A percentile compares a stretch with the other conserved stretches of the same genome.
These are phyloP conservation scores for Leishmania arabica DNA, from an alignment of 208 protist species.

Conservation along the genomic window DNA sequence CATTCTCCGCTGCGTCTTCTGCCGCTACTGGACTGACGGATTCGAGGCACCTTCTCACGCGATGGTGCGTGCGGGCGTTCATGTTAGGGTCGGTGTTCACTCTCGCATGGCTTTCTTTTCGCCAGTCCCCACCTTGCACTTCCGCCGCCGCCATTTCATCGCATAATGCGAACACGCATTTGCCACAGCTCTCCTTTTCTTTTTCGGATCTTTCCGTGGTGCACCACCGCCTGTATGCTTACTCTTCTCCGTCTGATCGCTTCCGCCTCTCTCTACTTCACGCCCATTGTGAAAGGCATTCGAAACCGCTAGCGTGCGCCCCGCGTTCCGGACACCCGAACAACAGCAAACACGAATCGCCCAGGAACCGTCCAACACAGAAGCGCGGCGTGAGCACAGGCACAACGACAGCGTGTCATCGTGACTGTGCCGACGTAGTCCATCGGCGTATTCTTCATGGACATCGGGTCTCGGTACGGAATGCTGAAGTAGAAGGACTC, in stretches of 20 bases:
- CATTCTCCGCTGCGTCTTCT: neutral
- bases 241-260: neutral
- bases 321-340: neutral
- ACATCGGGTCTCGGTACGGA: slow-evolving; percentile 36
- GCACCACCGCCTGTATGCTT: neutral
- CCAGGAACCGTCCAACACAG: slow-evolving; percentile 28
- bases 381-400: slow-evolving; percentile 18
- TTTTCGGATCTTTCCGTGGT: neutral
- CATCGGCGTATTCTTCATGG: slow-evolving; percentile 38
- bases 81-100: neutral
- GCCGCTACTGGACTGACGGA: neutral
- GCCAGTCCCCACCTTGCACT: too few relatives aligned
- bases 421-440: slow-evolving; percentile 29
- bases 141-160: neutral
- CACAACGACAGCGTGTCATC: slow-evolving; percentile 12
- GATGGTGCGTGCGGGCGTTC: neutral
- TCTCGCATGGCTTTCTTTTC: neutral
- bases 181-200: neutral
- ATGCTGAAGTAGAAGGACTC: slow-evolving; percentile 30
- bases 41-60: neutral
- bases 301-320: neutral
- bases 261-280: neutral
- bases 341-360: slow-evolving; percentile 6
- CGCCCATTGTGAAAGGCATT: neutral
- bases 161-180: neutral